phyloP scores from a whole-genome alignment of 495 filamentous ascomycete species.

The Trichoderma asperelloides region DNA sequence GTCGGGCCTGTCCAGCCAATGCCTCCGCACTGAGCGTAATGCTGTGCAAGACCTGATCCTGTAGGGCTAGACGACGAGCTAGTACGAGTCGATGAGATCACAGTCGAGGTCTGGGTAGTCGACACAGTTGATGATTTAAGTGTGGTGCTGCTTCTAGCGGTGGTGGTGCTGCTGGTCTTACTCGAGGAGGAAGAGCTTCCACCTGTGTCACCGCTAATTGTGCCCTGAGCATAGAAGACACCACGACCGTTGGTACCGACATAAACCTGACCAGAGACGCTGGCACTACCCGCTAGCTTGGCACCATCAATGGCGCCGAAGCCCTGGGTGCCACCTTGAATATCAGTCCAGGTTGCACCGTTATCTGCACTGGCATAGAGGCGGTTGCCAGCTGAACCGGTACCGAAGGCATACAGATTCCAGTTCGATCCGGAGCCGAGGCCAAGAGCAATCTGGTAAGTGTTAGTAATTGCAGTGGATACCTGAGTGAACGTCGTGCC shows the following conservation, averaged over 20 bases:
- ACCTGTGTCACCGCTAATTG: background rate
- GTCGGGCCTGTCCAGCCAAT: background rate
- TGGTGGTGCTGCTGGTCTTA: background rate
- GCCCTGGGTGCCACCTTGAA: slow-evolving; percentile 41
- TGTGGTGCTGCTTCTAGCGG: background rate
- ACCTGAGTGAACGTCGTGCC: slow-evolving; percentile 37
- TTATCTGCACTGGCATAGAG: slow-evolving; percentile 43
- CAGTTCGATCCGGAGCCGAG: slow-evolving; percentile 25
- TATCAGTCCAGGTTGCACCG: slow-evolving; percentile 42
- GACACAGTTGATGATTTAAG: background rate
- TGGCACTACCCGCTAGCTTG: slow-evolving; percentile 39
- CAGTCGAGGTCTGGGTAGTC: slow-evolving; percentile 3
- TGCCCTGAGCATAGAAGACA: slow-evolving; percentile 40
- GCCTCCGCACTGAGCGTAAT: slow-evolving; percentile 22
- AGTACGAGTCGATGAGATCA: slow-evolving; percentile 10
- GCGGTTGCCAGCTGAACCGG: slow-evolving; percentile 30
- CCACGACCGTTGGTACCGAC: slow-evolving; percentile 52
- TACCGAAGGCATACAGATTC: slow-evolving; percentile 45
- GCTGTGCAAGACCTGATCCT: slow-evolving; percentile 11
- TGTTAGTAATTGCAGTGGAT: slow-evolving; percentile 28
- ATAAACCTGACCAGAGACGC: slow-evolving; percentile 43
- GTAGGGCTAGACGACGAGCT: slow-evolving; percentile 8
- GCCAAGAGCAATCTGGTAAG: slow-evolving; percentile 38
- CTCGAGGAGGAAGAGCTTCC: background rate
- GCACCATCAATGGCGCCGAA: slow-evolving; percentile 41